phyloP scores from a whole-genome alignment of 495 filamentous ascomycete genomes.

The Aspergillus affinis region DNA sequence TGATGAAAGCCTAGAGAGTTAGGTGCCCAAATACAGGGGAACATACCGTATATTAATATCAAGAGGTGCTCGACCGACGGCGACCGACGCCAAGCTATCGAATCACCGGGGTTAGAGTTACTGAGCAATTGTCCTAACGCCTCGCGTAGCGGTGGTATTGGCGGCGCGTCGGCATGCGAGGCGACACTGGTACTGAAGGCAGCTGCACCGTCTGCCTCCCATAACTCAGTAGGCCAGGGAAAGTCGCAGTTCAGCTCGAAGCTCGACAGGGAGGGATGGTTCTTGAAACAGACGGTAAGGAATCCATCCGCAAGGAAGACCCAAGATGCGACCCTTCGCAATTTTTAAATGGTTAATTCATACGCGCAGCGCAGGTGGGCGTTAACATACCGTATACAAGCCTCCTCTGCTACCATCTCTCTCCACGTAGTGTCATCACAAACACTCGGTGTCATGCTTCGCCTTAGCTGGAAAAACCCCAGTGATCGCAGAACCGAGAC shows the following conservation, averaged over 20 bases:
- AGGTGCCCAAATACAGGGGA: background rate
- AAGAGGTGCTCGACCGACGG: constrained; percentile 36
- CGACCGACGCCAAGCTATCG: constrained; percentile 27
- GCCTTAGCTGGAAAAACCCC: constrained; percentile 32
- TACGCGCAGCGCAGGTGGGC: background rate
- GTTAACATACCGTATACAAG: constrained; percentile 31
- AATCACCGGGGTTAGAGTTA: constrained; percentile 7
- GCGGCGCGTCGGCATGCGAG: constrained; percentile 6
- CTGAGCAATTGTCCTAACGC: constrained; percentile 30
- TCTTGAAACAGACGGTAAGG: constrained; percentile 42
- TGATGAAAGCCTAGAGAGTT: no score
- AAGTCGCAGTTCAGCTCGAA: constrained; percentile 42
- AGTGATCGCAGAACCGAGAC: constrained; percentile 36
- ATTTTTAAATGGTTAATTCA: background rate
- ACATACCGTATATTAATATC: constrained; percentile 39
- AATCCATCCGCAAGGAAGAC: constrained; percentile 41
- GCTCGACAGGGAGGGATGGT: constrained; percentile 33
- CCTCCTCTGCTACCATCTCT: constrained; percentile 32
- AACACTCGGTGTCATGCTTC: constrained; percentile 14
- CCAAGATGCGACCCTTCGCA: constrained; percentile 34
- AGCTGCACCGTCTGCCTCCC: constrained; percentile 35
- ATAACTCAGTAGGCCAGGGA: constrained; percentile 37
- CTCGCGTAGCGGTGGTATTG: constrained; percentile 29
- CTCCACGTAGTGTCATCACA: constrained; percentile 31
- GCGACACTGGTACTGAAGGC: constrained; percentile 28